Percentiles rank a stretch among this genome's conserved stretches.
These are phyloP conservation scores for Anisodus acutangulus DNA, from an alignment of 257 asterid species.

Conservation along the genomic window DNA sequence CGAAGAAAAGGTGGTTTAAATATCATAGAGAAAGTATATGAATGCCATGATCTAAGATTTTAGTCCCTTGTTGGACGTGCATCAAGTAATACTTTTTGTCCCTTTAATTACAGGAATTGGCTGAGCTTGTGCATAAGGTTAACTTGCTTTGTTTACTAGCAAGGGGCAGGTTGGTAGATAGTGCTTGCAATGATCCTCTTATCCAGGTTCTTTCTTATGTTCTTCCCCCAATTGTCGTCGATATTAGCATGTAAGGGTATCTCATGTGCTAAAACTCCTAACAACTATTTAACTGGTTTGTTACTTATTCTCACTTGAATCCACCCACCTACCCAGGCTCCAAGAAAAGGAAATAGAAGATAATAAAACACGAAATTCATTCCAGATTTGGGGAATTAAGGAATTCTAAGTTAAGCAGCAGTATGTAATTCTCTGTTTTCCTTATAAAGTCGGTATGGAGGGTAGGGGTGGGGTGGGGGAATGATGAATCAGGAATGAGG, in stretches of 20 bases:
- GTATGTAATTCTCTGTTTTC: background rate
- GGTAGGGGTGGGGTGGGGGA: background rate
- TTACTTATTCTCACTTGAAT: background rate
- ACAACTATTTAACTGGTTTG: background rate
- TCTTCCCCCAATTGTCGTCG: background rate
- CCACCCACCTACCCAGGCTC: background rate
- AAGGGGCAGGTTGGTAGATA: slow-evolving; percentile 84
- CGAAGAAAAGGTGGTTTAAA: slow-evolving; percentile 72
- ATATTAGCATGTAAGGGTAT: background rate
- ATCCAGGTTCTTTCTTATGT: slow-evolving; percentile 66
- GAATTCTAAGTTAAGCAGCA: background rate
- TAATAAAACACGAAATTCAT: background rate
- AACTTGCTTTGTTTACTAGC: slow-evolving; percentile 94
- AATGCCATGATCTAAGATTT: slow-evolving; percentile 28
- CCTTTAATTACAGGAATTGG: slow-evolving; percentile 63
- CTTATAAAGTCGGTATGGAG: background rate
- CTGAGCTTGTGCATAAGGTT: slow-evolving; percentile 86
- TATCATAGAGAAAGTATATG: background rate
- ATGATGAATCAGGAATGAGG: background rate
- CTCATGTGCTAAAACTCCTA: background rate
- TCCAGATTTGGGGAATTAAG: background rate
- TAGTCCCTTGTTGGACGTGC: background rate
- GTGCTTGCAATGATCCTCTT: slow-evolving; percentile 84
- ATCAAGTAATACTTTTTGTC: slow-evolving; percentile 24
- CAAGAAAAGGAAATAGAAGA: background rate